Base-by-base conservation (phyloP, 192 early-diverging fungal genomes). In the Coemansia sp. region DNA sequence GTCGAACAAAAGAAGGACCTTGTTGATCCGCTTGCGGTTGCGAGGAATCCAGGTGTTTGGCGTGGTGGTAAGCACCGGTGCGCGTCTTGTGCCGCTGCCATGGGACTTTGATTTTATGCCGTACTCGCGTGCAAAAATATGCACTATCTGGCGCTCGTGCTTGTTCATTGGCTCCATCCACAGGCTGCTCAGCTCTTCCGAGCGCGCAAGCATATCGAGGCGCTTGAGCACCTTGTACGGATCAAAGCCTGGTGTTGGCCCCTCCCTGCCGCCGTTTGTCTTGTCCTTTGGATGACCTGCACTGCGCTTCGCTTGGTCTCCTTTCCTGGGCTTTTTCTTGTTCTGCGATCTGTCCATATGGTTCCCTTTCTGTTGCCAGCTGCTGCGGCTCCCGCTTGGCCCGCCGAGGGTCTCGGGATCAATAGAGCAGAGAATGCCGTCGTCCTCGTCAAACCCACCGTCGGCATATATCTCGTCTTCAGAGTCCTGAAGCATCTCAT, bases 101-200 rank as follows among this genome's bases (percentile, higher is more conserved):
- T 82, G 70, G 19, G 79, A 82, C 52, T 82, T 82, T 41, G 79
- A 82, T 51, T 76, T 82, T 18, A 82, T 36, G 39, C 64, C 60
- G 65, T 76, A 82, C 59, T 82, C 79, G 56, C 74, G 73, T 1
- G 79, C 63, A 19, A 82, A 52, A 10, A 82, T 49, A 37, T 82
- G 79, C 26, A 76, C 74, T 8, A 82, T 67, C 46, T 75, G 79
- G 13, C 79, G 79, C 71, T 76, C 79, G 19, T 62, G 66, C 41
- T 66, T 72, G 74, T 73, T 68, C 74, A 82, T 76, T 8, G 79
- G 79, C 71, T 82, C 73, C 41, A 82, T 67, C 71, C 74, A 82
- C 59, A 82, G 62, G n/a, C 74, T 82, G 15, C 58, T 66, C 41
- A 82, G 40, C 39, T 82, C 79, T 3, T 63, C 57, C 7, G 73